These are phyloP conservation scores for Stromatinia cepivora DNA, from an alignment of 2,329 filamentous ascomycete species.

Conservation along the genomic window DNA sequence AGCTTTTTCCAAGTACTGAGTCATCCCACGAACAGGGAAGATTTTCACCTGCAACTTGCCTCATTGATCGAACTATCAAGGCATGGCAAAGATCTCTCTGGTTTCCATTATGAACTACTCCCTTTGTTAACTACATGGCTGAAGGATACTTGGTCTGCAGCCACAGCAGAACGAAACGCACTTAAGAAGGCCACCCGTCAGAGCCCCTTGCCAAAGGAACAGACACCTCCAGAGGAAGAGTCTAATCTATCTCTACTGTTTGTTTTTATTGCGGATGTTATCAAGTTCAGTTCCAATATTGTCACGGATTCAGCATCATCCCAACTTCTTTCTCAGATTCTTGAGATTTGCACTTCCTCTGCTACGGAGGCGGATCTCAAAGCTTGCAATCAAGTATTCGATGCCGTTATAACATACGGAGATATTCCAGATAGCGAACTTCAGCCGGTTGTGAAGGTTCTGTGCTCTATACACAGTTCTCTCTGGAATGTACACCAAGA, in stretches of 20 bases:
- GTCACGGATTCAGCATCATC: constrained; percentile 63
- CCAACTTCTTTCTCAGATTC: constrained; percentile 60
- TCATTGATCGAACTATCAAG: constrained; percentile 62
- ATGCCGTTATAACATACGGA: constrained; percentile 71
- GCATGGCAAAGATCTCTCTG: constrained; percentile 60
- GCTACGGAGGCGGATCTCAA: constrained; percentile 63
- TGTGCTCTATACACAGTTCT: constrained; percentile 71
- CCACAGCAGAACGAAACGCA: constrained; percentile 56
- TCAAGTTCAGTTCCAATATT: constrained; percentile 74
- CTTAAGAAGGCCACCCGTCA: constrained; percentile 50
- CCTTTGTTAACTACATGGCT: constrained; percentile 64
- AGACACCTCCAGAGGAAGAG: constrained; percentile 52
- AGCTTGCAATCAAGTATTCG: constrained; percentile 66
- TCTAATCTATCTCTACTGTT: constrained; percentile 65
- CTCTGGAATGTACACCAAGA: constrained; percentile 60
- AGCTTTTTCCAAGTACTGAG: constrained; percentile 66
- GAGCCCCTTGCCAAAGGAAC: constrained; percentile 44
- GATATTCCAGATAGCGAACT: constrained; percentile 65
- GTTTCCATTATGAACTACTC: constrained; percentile 67
- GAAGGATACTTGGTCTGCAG: constrained; percentile 54
- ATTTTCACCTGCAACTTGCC: constrained; percentile 66
- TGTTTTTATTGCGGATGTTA: constrained; percentile 63
- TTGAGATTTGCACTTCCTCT: constrained; percentile 69
- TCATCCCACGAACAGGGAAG: constrained; percentile 55
- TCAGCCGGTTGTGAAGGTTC: constrained; percentile 65